These are phyloP conservation scores for Erigeron canadensis DNA, from an alignment of 129 eudicot species.

Conservation along the genomic window DNA sequence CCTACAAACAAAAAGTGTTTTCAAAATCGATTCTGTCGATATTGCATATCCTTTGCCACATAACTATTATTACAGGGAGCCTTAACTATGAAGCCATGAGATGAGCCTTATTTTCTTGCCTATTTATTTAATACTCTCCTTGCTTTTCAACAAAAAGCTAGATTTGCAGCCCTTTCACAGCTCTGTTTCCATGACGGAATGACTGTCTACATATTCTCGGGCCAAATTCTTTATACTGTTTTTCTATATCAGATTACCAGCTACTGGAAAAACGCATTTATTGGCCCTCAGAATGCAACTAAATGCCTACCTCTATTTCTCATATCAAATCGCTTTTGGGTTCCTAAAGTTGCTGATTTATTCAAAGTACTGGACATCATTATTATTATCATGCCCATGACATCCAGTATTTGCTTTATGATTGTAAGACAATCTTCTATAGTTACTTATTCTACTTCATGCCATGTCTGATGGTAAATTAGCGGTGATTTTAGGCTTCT, in stretches of 20 bases:
- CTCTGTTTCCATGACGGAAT: background rate
- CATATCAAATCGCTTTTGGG: background rate
- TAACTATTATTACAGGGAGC: too few species aligned
- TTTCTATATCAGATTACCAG: background rate
- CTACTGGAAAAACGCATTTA: background rate
- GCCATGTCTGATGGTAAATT: slow-evolving; percentile 8
- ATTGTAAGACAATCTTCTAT: background rate
- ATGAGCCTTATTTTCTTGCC: too few species aligned
- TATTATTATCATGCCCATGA: background rate
- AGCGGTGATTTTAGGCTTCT: background rate
- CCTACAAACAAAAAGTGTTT: too few species aligned
- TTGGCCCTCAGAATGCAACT: background rate
- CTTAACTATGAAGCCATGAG: too few species aligned
- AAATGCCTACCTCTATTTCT: background rate
- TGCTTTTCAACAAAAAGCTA: background rate
- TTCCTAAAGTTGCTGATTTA: background rate
- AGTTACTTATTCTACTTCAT: background rate
- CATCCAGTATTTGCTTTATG: background rate
- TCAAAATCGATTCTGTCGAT: too few species aligned
- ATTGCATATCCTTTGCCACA: too few species aligned
- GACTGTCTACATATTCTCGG: background rate
- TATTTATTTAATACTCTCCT: slow-evolving; percentile 8
- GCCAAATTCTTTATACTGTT: background rate
- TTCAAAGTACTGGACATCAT: slow-evolving; percentile 7
- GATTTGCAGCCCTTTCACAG: slow-evolving; percentile 1